These are phyloP conservation scores for Cucumis hystrix DNA, from an alignment of 306 rosid genomes.

Conservation along the genomic window DNA sequence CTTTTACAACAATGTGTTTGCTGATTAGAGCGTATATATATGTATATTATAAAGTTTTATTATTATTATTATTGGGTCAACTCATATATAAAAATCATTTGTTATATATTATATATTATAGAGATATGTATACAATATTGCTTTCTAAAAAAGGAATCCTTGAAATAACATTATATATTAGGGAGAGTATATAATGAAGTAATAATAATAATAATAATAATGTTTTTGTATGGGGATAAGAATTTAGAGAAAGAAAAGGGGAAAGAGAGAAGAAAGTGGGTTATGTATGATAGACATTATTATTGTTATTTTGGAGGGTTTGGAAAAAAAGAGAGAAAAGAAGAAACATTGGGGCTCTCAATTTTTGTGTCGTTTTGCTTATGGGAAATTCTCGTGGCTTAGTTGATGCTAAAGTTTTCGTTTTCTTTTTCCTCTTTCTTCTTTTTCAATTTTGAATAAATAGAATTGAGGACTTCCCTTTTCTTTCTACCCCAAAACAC, in stretches of 20 bases:
- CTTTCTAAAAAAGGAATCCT: no score
- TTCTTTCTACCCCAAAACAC: neutral
- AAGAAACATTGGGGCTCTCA: neutral
- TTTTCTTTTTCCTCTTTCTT: neutral
- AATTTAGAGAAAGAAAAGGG: neutral
- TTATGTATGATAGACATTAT: neutral
- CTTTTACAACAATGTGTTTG: neutral
- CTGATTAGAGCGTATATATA: neutral
- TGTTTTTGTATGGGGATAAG: neutral
- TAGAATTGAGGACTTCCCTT: neutral
- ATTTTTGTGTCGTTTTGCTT: neutral
- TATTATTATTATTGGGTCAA: neutral
- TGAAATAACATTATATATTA: no score
- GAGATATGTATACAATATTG: no score
- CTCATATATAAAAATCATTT: neutral
- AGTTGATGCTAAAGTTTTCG: neutral
- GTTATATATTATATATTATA: neutral
- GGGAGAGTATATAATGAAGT: no score
- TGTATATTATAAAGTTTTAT: neutral
- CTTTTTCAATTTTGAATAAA: neutral
- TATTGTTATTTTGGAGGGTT: neutral
- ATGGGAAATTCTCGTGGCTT: neutral
- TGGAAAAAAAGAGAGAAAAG: neutral
- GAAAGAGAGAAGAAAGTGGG: neutral
- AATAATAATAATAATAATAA: no score